Evolutionary conservation across 805 yeast species (phyloP).

Genomic region (Candida orba): DNA sequence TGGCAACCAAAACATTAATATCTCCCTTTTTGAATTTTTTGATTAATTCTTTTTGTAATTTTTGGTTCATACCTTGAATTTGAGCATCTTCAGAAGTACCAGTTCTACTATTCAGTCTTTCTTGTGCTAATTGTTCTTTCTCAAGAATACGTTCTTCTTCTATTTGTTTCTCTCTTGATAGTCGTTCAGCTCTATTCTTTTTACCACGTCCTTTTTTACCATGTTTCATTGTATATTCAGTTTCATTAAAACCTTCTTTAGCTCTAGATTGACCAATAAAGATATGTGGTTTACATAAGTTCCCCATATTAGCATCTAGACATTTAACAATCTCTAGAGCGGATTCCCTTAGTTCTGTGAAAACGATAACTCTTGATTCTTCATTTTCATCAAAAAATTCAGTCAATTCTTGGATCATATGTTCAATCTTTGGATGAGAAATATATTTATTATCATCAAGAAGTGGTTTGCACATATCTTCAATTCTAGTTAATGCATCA

Average conservation of each 20-base stretch:
- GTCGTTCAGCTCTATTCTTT: slow-evolving; percentile 26
- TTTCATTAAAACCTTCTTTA: slow-evolving; percentile 61
- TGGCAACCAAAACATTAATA: slow-evolving; percentile 81
- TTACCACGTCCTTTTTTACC: slow-evolving; percentile 38
- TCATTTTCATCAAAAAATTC: slow-evolving; percentile 41
- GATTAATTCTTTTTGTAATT: slow-evolving; percentile 74
- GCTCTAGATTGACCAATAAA: slow-evolving; percentile 90
- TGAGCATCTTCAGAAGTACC: slow-evolving; percentile 74
- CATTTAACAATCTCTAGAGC: slow-evolving; percentile 78
- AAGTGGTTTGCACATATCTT: slow-evolving; percentile 37
- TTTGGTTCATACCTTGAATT: slow-evolving; percentile 82
- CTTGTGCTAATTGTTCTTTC: slow-evolving; percentile 27
- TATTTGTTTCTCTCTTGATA: slow-evolving; percentile 25
- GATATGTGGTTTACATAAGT: slow-evolving; percentile 58
- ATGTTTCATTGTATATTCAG: slow-evolving; percentile 35
- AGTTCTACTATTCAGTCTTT: slow-evolving; percentile 34
- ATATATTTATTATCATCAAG: slow-evolving; percentile 32
- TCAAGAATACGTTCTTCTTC: slow-evolving; percentile 26
- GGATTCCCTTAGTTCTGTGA: slow-evolving; percentile 83
- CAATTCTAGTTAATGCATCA: slow-evolving; percentile 37
- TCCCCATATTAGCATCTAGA: slow-evolving; percentile 37
- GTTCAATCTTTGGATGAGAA: slow-evolving; percentile 71
- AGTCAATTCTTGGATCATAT: slow-evolving; percentile 47
- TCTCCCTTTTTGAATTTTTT: slow-evolving; percentile 64
- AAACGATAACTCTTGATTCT: slow-evolving; percentile 74